Percentiles rank a stretch among this genome's conserved stretches.
phyloP scores from a whole-genome alignment of 768 basidiomycete species.

The Naganishia randhawae region DNA sequence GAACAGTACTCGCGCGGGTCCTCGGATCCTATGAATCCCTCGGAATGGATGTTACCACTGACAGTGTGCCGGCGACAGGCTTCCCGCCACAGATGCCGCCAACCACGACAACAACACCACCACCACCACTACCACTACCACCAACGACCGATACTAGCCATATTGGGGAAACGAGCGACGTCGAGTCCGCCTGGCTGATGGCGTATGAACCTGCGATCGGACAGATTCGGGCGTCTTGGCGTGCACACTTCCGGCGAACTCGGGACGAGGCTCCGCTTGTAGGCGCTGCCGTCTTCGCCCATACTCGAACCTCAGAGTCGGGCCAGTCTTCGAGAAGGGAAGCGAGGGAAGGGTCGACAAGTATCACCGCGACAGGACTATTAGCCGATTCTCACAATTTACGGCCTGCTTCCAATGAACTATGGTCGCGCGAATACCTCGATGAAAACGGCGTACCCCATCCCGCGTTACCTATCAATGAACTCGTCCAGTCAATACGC shows the following conservation, averaged over 20 bases:
- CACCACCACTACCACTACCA: background rate
- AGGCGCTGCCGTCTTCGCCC: background rate
- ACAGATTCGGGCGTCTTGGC: constrained; percentile 24
- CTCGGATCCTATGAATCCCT: constrained; percentile 11
- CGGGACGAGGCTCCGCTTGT: background rate
- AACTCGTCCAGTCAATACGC: constrained; percentile 14
- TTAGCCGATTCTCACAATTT: background rate
- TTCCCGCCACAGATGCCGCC: background rate
- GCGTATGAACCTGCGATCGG: constrained; percentile 26
- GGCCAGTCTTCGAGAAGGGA: background rate
- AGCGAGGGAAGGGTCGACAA: background rate
- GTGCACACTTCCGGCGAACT: constrained; percentile 15
- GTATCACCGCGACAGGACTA: background rate
- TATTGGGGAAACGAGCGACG: background rate
- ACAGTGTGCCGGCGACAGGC: no score
- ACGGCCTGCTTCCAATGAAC: background rate
- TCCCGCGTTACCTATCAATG: constrained; percentile 8
- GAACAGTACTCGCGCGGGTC: background rate
- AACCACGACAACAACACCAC: no score
- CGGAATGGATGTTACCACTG: constrained; percentile 5
- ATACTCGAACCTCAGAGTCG: background rate
- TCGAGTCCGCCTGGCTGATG: constrained; percentile 22
- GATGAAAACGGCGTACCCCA: constrained; percentile 23
- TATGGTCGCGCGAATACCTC: constrained; percentile 25
- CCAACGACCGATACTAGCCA: background rate